Evolutionary conservation across 2,329 filamentous ascomycete species (phyloP).

Genomic region (Chalaropsis ovoidea): DNA sequence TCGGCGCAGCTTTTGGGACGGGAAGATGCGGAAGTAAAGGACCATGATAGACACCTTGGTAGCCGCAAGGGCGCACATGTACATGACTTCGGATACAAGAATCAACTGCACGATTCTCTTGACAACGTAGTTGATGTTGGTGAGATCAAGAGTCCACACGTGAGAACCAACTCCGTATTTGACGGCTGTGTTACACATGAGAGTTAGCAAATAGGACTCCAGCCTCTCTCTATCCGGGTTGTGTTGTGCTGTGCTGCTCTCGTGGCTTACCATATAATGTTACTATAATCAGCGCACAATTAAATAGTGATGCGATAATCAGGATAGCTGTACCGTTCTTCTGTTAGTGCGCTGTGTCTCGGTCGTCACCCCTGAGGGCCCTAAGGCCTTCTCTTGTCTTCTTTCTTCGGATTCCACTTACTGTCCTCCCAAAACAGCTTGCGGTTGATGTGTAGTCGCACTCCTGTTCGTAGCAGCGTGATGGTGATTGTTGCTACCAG

Average conservation of each 20-base stretch:
- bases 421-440: constrained; percentile 24
- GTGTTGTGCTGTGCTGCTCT: background rate
- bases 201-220: constrained; percentile 15
- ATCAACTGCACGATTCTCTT: constrained; percentile 27
- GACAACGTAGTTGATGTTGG: constrained; percentile 17
- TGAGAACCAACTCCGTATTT: constrained; percentile 22
- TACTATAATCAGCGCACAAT: constrained; percentile 3
- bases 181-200: constrained; percentile 11
- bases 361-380: too few species aligned
- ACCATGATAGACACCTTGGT: constrained; percentile 33
- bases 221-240: background rate
- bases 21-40: constrained; percentile 32
- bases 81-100: constrained; percentile 30
- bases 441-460: constrained; percentile 15
- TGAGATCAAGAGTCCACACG: constrained; percentile 17
- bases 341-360: background rate
- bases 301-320: constrained; percentile 20
- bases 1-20: constrained; percentile 28
- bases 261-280: constrained; percentile 11
- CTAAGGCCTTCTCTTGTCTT: background rate
- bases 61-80: constrained; percentile 31
- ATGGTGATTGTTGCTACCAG: constrained; percentile 14
- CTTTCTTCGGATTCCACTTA: constrained; percentile 3
- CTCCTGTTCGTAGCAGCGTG: constrained; percentile 18
- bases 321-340: background rate